Conservation (phyloP, 2,329 filamentous ascomycete genomes). For the Apiospora malaysiana region DNA sequence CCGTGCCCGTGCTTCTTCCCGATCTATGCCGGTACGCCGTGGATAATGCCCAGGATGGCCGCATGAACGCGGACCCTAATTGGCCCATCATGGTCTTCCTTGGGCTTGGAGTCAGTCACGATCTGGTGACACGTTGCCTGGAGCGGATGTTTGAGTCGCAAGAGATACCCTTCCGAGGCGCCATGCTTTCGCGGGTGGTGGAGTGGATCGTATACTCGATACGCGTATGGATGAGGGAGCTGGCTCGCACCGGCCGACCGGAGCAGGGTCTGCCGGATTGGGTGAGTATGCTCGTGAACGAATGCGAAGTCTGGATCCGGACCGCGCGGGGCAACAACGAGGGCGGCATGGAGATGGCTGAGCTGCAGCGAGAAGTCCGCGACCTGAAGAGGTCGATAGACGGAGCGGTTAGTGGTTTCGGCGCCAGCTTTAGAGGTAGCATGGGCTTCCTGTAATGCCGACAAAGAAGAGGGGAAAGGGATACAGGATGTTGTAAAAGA, state of each 20-base stretch:
- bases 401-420: constrained; percentile 46
- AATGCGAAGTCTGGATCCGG: constrained; percentile 55
- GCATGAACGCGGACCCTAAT: constrained; percentile 60
- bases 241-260: constrained; percentile 36
- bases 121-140: constrained; percentile 61
- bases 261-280: constrained; percentile 38
- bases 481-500: background rate
- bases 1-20: constrained; percentile 64
- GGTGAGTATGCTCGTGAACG: constrained; percentile 48
- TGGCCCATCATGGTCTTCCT: constrained; percentile 65
- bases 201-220: constrained; percentile 60
- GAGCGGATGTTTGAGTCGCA: constrained; percentile 64
- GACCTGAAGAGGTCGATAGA: constrained; percentile 51
- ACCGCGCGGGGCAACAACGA: constrained; percentile 46
- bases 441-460: constrained; percentile 51
- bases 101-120: constrained; percentile 60
- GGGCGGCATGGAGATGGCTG: constrained; percentile 52
- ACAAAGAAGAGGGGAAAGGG: background rate
- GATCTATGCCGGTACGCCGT: constrained; percentile 68
- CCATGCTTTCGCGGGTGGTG: constrained; percentile 55
- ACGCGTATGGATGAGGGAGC: constrained; percentile 52
- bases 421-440: constrained; percentile 28
- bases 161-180: constrained; percentile 63
- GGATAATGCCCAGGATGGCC: constrained; percentile 62
- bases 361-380: constrained; percentile 50